Percentiles rank a stretch among this genome's conserved stretches.
phyloP scores from a whole-genome alignment of 306 rosid genomes.

The Carpinus viminea region DNA sequence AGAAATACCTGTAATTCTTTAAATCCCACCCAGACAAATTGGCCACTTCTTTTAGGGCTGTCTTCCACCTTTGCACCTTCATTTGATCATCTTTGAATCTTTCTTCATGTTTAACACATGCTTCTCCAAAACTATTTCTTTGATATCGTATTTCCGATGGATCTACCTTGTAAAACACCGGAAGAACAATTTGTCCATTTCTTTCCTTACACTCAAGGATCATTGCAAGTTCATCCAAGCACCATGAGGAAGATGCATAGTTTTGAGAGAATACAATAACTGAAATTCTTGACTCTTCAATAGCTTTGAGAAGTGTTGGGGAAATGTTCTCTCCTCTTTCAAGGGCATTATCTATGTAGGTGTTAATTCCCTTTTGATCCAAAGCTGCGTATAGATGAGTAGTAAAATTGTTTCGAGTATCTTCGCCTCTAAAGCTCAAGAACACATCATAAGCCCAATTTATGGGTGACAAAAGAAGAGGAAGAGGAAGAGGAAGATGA shows the following conservation, averaged over 20 bases:
- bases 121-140: not conserved
- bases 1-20: not conserved
- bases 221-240: not conserved
- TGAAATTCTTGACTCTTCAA: slow-evolving; percentile 14
- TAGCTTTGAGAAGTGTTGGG: not conserved
- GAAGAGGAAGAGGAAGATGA: not conserved
- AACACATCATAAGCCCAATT: not conserved
- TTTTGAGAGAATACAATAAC: slow-evolving; percentile 27
- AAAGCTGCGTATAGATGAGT: not conserved
- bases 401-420: not conserved
- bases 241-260: slow-evolving; percentile 17
- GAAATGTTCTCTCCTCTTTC: not conserved
- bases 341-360: not conserved
- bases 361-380: not conserved
- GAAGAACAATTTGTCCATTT: not conserved
- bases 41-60: not conserved
- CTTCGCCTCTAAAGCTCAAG: not conserved
- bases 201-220: not conserved
- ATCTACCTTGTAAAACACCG: not conserved
- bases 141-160: not conserved
- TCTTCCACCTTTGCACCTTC: not conserved
- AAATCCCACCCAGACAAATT: not conserved
- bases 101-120: not conserved
- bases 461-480: not conserved
- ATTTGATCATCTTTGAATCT: not conserved